phyloP scores from a whole-genome alignment of 2,329 filamentous ascomycete genomes.

The Hypomyces perniciosus region DNA sequence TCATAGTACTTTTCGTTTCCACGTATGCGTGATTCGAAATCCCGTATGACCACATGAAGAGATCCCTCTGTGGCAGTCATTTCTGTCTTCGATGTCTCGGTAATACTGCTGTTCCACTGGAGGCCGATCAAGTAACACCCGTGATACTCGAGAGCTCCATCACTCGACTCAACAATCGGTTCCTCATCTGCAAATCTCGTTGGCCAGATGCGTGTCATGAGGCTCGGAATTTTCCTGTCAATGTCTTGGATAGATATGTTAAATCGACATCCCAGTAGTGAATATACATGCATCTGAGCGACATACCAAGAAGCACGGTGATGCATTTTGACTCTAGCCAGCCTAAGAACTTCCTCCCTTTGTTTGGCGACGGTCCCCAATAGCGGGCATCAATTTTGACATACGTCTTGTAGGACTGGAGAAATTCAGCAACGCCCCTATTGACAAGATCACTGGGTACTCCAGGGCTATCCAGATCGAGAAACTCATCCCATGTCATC shows the following conservation, averaged over 20 bases:
- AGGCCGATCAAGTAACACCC: conserved; percentile 59
- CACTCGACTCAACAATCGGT: conserved; percentile 18
- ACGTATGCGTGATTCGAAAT: conserved; percentile 44
- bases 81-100: conserved; percentile 33
- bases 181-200: conserved; percentile 45
- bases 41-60: conserved; percentile 38
- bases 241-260: conserved; percentile 40
- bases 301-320: conserved; percentile 51
- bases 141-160: conserved; percentile 42
- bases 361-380: conserved; percentile 54
- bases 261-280: not conserved
- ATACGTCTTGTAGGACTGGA: conserved; percentile 47
- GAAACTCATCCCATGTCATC: conserved; percentile 39
- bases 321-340: conserved; percentile 60
- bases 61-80: conserved; percentile 35
- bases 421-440: conserved; percentile 40
- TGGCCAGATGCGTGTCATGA: conserved; percentile 58
- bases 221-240: conserved; percentile 42
- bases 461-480: conserved; percentile 18
- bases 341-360: conserved; percentile 50
- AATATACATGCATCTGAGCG: not conserved
- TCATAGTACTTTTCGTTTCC: conserved; percentile 45
- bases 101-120: conserved; percentile 25
- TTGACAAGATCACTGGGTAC: not conserved
- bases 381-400: conserved; percentile 58